Evolutionary conservation across 345 rosid genomes (phyloP), one percentile per base, ranked within the genome.

Genomic region (Euclidium syriacum): DNA sequence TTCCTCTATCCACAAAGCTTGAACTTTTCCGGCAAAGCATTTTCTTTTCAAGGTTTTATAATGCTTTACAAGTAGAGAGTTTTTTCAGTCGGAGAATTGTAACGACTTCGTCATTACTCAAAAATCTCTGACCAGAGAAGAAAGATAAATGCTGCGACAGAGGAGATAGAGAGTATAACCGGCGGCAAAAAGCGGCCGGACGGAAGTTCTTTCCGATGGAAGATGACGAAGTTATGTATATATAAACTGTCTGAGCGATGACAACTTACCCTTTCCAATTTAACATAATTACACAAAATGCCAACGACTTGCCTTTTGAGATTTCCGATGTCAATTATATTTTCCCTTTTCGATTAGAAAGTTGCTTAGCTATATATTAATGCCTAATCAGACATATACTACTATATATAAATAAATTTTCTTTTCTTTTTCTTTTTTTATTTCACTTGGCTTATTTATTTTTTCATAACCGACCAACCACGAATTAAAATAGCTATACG

Each of bases 11-110:
- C 26, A 64, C 64, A 35, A 59, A 67, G 47, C 82, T 75, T 39
- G 78, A 74, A 49, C 44, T 72, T 67, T 80, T 83, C 49, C 91
- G 72, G 66, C 99, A 87, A 72, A 85, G 68, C 99, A 90, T 91
- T 70, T 24, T 35, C 41, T 26, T 35, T 54, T 4, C 62, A 23
- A 39, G 15, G 22, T 38, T 47, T n/a, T n/a, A n/a, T 10, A 17
- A 44, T 18, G 36, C 47, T 65, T n/a, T 25, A 23, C 42, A 30
- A 58, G 44, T 50, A 20, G 39, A 56, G 33, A 35, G n/a, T n/a
- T 47, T 49, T 40, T 19, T 52, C 27, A 32, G 52, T 53, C 17
- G 7, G 52, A 36, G 41, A 43, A 30, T 16, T 15, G 5, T 40
- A 41, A 27, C 19, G 19, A 38, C 49, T 65, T 6, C 26, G 4